phyloP scores from a whole-genome alignment of 257 asterid genomes.

The Rhazya stricta region DNA sequence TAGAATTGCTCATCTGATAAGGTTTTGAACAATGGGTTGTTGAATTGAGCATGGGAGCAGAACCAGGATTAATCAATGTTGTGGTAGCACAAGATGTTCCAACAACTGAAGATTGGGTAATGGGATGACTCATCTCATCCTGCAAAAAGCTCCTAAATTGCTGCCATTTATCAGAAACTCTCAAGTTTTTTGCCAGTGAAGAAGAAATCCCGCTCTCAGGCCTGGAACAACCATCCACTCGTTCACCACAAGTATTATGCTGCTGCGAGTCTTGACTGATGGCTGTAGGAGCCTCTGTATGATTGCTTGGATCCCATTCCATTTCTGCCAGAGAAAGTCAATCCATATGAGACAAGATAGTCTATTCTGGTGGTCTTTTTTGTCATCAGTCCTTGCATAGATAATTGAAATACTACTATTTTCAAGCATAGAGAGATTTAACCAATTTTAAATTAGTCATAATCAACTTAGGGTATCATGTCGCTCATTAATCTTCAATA shows the following conservation, averaged over 20 bases:
- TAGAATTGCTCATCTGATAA: constrained; percentile 32
- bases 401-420: constrained; percentile 34
- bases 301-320: constrained; percentile 56
- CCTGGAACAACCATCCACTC: constrained; percentile 41
- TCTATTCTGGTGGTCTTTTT: constrained; percentile 44
- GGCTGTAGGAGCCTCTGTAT: constrained; percentile 43
- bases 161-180: constrained; percentile 49
- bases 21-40: constrained; percentile 60
- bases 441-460: background rate
- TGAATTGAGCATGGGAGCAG: constrained; percentile 75
- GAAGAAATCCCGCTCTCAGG: constrained; percentile 43
- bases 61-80: constrained; percentile 55
- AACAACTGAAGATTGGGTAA: constrained; percentile 67
- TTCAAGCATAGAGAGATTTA: background rate
- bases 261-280: constrained; percentile 47
- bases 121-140: constrained; percentile 58
- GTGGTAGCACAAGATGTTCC: constrained; percentile 79
- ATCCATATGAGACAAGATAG: constrained; percentile 62
- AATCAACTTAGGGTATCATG: background rate
- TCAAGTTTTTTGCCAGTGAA: constrained; percentile 31
- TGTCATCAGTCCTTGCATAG: constrained; percentile 52
- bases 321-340: constrained; percentile 87
- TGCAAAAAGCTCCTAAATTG: constrained; percentile 59
- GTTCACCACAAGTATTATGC: constrained; percentile 42
- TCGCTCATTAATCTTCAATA: background rate